These are phyloP conservation scores for Ceratorhiza oryzae-sativae DNA, from an alignment of 1,284 basidiomycete species.

Conservation along the genomic window DNA sequence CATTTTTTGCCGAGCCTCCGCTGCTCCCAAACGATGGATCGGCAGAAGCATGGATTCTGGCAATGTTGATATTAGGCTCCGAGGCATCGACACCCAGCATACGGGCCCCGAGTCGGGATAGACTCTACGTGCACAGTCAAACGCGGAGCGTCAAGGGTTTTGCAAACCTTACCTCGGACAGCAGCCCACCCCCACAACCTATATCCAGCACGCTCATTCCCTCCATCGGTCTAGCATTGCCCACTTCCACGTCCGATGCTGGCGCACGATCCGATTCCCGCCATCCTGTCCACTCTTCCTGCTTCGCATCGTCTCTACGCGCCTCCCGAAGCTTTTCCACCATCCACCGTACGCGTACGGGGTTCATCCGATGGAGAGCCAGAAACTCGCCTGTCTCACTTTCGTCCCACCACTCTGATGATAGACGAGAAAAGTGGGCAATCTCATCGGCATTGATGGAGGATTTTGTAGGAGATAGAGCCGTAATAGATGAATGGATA, in stretches of 20 bases:
- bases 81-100: slow-evolving; percentile 96
- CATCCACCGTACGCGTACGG: slow-evolving; percentile 84
- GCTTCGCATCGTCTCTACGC: slow-evolving; percentile 59
- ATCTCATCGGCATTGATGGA: slow-evolving; percentile 84
- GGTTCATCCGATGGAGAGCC: slow-evolving; percentile 95
- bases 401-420: slow-evolving; percentile 97
- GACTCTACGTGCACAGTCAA: slow-evolving; percentile 60
- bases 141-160: slow-evolving; percentile 14
- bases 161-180: slow-evolving; percentile 75
- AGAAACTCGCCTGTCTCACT: slow-evolving; percentile 80
- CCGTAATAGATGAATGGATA: slow-evolving; percentile 1
- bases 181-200: slow-evolving; percentile 93
- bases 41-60: slow-evolving; percentile 78
- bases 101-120: slow-evolving; percentile 85
- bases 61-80: slow-evolving; percentile 84
- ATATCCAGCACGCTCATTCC: slow-evolving; percentile 82
- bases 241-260: slow-evolving; percentile 47
- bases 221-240: slow-evolving; percentile 55
- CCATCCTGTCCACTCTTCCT: slow-evolving; percentile 47
- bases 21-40: slow-evolving; percentile 63
- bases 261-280: slow-evolving; percentile 47
- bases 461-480: slow-evolving; percentile 34
- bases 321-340: slow-evolving; percentile 76
- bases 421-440: slow-evolving; percentile 90
- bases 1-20: slow-evolving; percentile 33